Evolutionary conservation across 768 basidiomycete genomes (phyloP).

Genomic region (Mycena pura): DNA sequence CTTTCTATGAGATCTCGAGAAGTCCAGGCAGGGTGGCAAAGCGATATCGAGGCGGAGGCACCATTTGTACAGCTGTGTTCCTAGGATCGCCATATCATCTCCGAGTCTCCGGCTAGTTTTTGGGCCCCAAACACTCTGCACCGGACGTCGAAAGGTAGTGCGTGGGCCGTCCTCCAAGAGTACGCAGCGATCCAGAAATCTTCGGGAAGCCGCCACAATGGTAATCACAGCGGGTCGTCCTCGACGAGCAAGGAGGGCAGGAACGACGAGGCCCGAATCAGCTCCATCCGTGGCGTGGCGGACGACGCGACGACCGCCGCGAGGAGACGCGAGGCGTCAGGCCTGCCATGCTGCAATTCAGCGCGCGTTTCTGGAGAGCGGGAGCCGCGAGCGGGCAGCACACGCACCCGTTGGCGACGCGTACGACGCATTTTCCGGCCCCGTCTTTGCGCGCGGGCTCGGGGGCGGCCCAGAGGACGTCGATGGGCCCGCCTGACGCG

Average conservation of each 20-base stretch:
- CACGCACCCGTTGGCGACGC: constrained; percentile 48
- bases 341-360: constrained; percentile 1
- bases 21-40: too few relatives aligned
- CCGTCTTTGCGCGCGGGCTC: constrained; percentile 41
- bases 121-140: too few relatives aligned
- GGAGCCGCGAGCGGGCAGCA: background rate
- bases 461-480: constrained; percentile 61
- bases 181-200: background rate
- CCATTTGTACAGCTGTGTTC: too few relatives aligned
- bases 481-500: constrained; percentile 57
- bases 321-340: constrained; percentile 42
- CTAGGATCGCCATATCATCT: too few relatives aligned
- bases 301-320: constrained; percentile 41
- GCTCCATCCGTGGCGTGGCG: constrained; percentile 39
- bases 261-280: constrained; percentile 49
- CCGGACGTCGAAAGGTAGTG: too few relatives aligned
- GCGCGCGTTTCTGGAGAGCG: too few relatives aligned
- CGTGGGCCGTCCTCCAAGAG: background rate
- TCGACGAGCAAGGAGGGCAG: constrained; percentile 45
- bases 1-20: too few relatives aligned
- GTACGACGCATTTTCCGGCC: constrained; percentile 39
- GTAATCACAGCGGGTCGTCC: constrained; percentile 1
- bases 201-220: background rate
- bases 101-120: too few relatives aligned
- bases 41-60: too few relatives aligned